A percentile compares a stretch with the other conserved stretches of the same genome.
Evolutionary conservation across 2,329 filamentous ascomycete genomes (phyloP).

Genomic region (Cordyceps sp.): DNA sequence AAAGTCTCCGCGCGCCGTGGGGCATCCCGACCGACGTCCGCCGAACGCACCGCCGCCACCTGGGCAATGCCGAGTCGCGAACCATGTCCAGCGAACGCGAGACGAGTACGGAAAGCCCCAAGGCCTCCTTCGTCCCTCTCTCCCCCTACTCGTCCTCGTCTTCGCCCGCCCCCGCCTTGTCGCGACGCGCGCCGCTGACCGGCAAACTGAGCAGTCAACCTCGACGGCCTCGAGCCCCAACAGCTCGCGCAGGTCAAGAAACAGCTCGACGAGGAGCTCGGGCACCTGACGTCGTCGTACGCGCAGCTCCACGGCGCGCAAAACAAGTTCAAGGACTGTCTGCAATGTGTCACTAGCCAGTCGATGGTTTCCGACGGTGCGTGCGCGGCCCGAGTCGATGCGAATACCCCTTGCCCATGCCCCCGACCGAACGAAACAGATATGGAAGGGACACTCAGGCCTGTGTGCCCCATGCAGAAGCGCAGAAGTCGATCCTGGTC

Average conservation of each 20-base stretch:
- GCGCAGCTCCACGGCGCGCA: slow-evolving; percentile 80
- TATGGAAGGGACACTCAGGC: no score
- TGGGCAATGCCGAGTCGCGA: no score
- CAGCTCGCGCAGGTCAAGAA: slow-evolving; percentile 88
- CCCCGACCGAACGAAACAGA: background rate
- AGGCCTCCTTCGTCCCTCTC: no score
- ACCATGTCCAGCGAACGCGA: no score
- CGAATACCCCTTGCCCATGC: no score
- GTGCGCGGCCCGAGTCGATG: no score
- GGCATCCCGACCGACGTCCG: no score
- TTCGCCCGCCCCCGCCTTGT: background rate
- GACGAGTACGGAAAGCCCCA: no score
- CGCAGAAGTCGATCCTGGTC: slow-evolving; percentile 54
- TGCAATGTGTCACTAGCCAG: slow-evolving; percentile 50
- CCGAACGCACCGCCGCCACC: no score
- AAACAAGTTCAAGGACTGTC: slow-evolving; percentile 79
- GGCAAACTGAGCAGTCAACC: slow-evolving; percentile 26
- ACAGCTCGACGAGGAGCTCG: slow-evolving; percentile 88
- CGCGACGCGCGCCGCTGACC: background rate
- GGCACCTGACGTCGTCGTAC: slow-evolving; percentile 84
- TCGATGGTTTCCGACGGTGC: slow-evolving; percentile 14
- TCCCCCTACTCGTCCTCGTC: background rate
- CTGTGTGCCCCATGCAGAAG: no score
- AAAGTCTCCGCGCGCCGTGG: no score
- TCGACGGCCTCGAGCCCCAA: slow-evolving; percentile 63